Evolutionary conservation across 2,329 filamentous ascomycete genomes (phyloP).

Genomic region (Dryadomyces sulphureus): DNA sequence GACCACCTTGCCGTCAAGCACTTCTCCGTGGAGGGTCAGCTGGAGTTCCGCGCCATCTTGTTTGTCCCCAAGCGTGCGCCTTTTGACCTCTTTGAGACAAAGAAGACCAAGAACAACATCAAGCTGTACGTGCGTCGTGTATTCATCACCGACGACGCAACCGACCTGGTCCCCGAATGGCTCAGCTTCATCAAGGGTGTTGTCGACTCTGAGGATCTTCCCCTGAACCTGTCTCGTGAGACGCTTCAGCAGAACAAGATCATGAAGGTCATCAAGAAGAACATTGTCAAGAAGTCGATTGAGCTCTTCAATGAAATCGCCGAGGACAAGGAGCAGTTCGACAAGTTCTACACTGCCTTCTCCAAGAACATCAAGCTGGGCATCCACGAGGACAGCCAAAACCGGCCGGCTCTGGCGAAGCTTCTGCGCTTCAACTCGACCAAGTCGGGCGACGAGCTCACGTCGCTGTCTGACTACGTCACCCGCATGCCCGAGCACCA

Average conservation of each 20-base stretch:
- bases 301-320: constrained; percentile 99
- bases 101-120: constrained; percentile 99
- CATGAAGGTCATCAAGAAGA: constrained; percentile 99
- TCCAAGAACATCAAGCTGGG: constrained; percentile 99
- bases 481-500: constrained; percentile 99
- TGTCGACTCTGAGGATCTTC: constrained; percentile 98
- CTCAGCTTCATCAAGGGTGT: constrained; percentile 99
- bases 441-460: constrained; percentile 93
- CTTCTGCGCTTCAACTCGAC: constrained; percentile 97
- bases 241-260: constrained; percentile 99
- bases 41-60: constrained; percentile 99
- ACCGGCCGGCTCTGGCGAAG: constrained; percentile 86
- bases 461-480: constrained; percentile 92
- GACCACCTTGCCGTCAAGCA: constrained; percentile 99
- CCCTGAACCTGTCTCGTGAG: constrained; percentile 98
- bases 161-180: constrained; percentile 98
- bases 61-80: constrained; percentile 99
- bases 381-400: constrained; percentile 99
- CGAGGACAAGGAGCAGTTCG: constrained; percentile 99
- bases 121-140: constrained; percentile 99
- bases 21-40: constrained; percentile 99
- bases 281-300: constrained; percentile 99
- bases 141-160: constrained; percentile 99
- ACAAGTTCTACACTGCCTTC: constrained; percentile 99
- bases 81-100: constrained; percentile 99